Evolutionary conservation across 805 yeast genomes (phyloP), one percentile per base, ranked within the genome.

Genomic region (Wickerhamiella musiphila): DNA sequence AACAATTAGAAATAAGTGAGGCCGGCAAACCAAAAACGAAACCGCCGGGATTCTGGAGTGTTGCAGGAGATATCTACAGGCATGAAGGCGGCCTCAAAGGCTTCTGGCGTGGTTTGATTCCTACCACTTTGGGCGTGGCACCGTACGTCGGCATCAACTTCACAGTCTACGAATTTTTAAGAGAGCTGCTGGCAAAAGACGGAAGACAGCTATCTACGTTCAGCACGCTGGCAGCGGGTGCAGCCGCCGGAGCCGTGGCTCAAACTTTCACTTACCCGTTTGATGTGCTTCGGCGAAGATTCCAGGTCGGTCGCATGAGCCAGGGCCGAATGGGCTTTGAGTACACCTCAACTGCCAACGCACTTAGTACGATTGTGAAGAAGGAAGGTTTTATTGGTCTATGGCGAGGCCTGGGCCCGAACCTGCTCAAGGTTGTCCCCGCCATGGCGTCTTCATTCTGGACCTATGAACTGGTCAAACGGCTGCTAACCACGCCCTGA

Each of bases 391-490:
- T 78, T 39, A 75, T 71, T 52, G 96, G 92, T 42, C 55, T 74
- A 20, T 61, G 79, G 32, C 70, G 73, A 44, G 78, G 69, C 14
- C 48, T 58, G 35, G 34, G 47, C 2, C 90, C 93, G 1, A 82
- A 82, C 48, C 61, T 81, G 51, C 74, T 78, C 61, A 86, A 84
- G 51, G 90, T 86, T 4, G 78, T 82, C 29, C 95, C 96, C 0
- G 73, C 90, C 10, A 86, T 90, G 84, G 96, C 96, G 4, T 82
- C 84, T 12, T 81, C 86, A 38, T 86, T 95, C 94, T 61, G 83
- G 44, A 71, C 81, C 32, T 86, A 78, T 57, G 96, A 86, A 49
- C 51, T 70, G 16, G 61, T 81, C 14, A 69, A 71, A 45, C 75
- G 56, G 35, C 40, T 39, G 26, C 47, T 45, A 28, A 23, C 32